Conservation (phyloP, 768 basidiomycete genomes). For the Lactifluus pinguis region DNA sequence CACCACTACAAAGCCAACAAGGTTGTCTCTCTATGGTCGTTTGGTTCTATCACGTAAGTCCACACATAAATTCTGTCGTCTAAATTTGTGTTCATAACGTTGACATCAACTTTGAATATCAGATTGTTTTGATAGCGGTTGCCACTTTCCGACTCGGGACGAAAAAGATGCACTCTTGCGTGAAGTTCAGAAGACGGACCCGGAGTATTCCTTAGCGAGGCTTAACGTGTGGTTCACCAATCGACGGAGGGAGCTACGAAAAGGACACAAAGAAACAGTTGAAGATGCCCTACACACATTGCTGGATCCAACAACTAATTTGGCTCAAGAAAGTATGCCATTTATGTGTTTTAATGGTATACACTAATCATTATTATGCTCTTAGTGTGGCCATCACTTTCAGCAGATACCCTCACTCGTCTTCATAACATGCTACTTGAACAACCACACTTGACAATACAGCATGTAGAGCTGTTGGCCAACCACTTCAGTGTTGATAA, state of each 20-base stretch:
- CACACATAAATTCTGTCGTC: neutral
- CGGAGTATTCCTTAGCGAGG: neutral
- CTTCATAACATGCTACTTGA: constrained; percentile 5
- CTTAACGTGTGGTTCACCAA: neutral
- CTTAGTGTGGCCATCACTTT: constrained; percentile 9
- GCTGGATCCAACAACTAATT: neutral
- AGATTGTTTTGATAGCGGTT: neutral
- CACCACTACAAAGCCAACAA: neutral
- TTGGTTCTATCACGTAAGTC: neutral
- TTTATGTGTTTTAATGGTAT: neutral
- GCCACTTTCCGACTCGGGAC: neutral
- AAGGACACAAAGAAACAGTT: neutral
- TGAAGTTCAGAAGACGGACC: constrained; percentile 7
- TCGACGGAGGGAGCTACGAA: neutral
- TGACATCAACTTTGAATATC: neutral
- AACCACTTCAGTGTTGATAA: constrained; percentile 1
- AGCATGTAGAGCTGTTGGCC: constrained; percentile 1
- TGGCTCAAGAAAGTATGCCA: constrained; percentile 8
- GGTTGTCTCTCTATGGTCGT: neutral
- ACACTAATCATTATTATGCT: neutral
- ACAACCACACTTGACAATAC: constrained; percentile 1
- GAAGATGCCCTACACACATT: neutral
- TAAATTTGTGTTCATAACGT: neutral
- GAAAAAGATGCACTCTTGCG: neutral
- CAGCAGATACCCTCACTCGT: neutral